Evolutionary conservation across 1,284 basidiomycete genomes (phyloP).

Genomic region (Leccinum angustisporum): DNA sequence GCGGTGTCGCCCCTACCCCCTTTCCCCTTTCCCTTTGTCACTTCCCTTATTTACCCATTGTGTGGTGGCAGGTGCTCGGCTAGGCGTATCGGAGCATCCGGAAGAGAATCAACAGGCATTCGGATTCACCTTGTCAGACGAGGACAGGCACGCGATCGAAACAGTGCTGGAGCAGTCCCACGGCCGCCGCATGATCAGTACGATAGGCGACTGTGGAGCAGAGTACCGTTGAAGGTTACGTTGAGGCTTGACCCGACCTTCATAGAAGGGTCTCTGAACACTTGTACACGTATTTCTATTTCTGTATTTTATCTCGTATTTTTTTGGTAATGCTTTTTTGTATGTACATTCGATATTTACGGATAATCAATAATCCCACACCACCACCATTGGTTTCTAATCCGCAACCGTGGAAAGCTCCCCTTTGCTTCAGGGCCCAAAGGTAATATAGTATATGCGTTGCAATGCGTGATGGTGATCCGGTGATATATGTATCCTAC

Average conservation of each 20-base stretch:
- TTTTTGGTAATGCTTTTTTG: background rate
- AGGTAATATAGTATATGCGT: background rate
- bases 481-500: background rate
- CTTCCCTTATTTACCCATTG: background rate
- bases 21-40: background rate
- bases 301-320: background rate
- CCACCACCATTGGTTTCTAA: background rate
- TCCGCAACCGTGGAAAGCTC: background rate
- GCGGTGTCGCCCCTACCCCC: background rate
- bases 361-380: background rate
- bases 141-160: slow-evolving; percentile 63
- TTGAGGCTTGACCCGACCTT: background rate
- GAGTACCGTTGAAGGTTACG: slow-evolving; percentile 62
- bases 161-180: slow-evolving; percentile 58
- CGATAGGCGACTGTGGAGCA: slow-evolving; percentile 78
- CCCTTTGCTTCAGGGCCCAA: background rate
- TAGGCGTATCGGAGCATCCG: slow-evolving; percentile 74
- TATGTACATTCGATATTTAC: background rate
- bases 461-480: background rate
- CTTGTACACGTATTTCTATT: background rate
- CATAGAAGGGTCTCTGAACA: background rate
- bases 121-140: slow-evolving; percentile 51
- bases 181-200: slow-evolving; percentile 57
- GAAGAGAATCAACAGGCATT: slow-evolving; percentile 68
- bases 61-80: slow-evolving; percentile 55